Evolutionary conservation across 257 asterid genomes (phyloP), one percentile per base, ranked within the genome.

Genomic region (Scutellaria minor): DNA sequence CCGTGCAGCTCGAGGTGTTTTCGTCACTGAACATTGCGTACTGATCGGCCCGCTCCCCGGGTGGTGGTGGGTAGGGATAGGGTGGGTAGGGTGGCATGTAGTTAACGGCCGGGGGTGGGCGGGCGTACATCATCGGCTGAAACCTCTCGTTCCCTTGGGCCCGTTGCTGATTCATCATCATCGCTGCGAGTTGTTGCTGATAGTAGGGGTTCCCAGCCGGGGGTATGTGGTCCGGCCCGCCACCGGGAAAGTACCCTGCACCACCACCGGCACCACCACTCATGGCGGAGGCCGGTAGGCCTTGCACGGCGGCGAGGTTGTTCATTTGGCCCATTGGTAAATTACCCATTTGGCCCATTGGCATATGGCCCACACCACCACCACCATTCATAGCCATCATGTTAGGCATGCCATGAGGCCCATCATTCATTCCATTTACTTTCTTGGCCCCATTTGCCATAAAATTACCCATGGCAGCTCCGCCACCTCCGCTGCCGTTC

Each of bases 41-140:
- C 59, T 88, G 85, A 24, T 84, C 85, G 10, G 77, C 79, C 11
- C 82, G 83, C 7, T 86, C 93, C 3, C 88, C 92, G 0, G 94
- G 90, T 0, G 93, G 95, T 0, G 90, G 83, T 0, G 87, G 89
- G 82, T 84, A 83, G 0, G 96, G 91, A 66, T 73, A 73, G 27
- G 72, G 76, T 7, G 81, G 70, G 74, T 88, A 81, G 3, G 85
- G 88, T 1, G 95, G 95, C 93, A 90, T 83, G 87, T 86, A 95
- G 66, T 92, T 95, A 3, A 87, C 92, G 0, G 95, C 99, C 0
- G 98, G 92, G 0, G 98, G 96, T 2, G 97, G 98, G 27, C 98
- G 81, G 5, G 98, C 98, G 18, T 92, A 95, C 96, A 92, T 88
- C 99, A 95, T 95, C 0, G 94, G 98, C 77, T 95, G 99, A 60